phyloP scores from a whole-genome alignment of 1,284 basidiomycete species.

The Rhodotorula sp. region DNA sequence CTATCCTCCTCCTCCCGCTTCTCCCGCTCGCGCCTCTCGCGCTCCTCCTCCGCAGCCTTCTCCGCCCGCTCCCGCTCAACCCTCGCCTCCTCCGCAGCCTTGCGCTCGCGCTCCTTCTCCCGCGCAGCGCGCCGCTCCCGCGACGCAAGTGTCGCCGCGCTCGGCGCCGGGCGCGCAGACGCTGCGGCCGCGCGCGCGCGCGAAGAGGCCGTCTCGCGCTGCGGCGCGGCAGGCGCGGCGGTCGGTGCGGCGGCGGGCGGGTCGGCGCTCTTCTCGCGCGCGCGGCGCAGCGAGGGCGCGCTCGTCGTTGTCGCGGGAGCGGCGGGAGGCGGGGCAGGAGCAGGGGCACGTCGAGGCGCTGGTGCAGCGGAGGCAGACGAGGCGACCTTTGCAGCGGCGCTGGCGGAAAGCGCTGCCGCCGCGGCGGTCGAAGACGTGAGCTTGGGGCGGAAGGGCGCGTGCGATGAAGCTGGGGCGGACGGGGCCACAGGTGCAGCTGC shows the following conservation, averaged over 20 bases:
- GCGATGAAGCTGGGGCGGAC: conserved; percentile 14
- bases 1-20: background rate
- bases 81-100: conserved; percentile 4
- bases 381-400: no score
- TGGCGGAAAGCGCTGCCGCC: background rate
- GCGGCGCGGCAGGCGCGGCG: background rate
- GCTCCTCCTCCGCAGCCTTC: background rate
- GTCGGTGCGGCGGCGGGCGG: background rate
- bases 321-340: background rate
- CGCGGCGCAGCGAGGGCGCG: background rate
- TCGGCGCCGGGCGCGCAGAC: background rate
- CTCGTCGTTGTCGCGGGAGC: background rate
- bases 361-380: no score
- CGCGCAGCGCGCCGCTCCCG: conserved; percentile 9
- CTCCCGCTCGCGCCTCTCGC: background rate
- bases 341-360: no score
- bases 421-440: conserved; percentile 1
- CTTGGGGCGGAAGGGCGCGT: conserved; percentile 30
- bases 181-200: background rate
- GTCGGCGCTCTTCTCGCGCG: no score
- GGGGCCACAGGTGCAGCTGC: background rate
- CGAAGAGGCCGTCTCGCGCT: conserved; percentile 4
- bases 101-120: background rate
- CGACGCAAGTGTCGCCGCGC: conserved; percentile 8
- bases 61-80: background rate